Base-by-base conservation (phyloP, 164 flowering plant genomes). In the Cinnamomum chago region DNA sequence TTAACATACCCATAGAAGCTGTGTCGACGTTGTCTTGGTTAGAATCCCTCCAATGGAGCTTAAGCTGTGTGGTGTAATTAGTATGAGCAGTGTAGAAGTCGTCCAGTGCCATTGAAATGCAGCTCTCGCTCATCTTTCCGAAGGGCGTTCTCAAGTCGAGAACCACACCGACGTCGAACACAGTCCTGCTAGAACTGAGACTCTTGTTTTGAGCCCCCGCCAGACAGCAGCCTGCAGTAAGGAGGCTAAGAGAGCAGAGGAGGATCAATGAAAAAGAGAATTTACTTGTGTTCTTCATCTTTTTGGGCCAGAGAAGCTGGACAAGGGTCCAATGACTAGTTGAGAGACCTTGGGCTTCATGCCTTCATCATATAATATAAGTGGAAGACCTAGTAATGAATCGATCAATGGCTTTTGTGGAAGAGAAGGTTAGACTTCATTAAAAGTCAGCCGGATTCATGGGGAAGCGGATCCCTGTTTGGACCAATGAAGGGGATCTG, bases 141-240 rank as follows among this genome's bases (percentile, higher is more conserved):
- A 70, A 51, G 7, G 23, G 14, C 2, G 73, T 64, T 17, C 62
- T 35, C 76, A 78, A 12, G 28, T 73, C 73, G 9, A 78, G 76
- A 27, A 78, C 22, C 10, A 78, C 73, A 0, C 80, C 80, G 33
- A 65, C 27, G 24, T 70, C 58, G 28, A 77, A 7, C 35, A 52
- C 62, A 40, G 24, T 35, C 71, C 17, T 22, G 2, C 2, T 28
- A 9, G 47, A 40, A 10, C n/a, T 30, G 50, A 30, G 69, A 67
- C 17, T 27, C 5, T 12, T 30, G 47, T 67, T 68, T 22, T 47
- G 71, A 51, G 40, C 24, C 20, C 20, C 60, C 6, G n/a, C n/a
- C 17, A 20, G 17, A 15, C 20, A 20, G n/a, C n/a, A 20, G n/a
- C 60, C 20, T 40, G 10, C 47, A 18, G 6, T 20, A 5, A 55